These are phyloP conservation scores for Leccinum subtestaceum DNA, from an alignment of 768 basidiomycete genomes.

Conservation along the genomic window DNA sequence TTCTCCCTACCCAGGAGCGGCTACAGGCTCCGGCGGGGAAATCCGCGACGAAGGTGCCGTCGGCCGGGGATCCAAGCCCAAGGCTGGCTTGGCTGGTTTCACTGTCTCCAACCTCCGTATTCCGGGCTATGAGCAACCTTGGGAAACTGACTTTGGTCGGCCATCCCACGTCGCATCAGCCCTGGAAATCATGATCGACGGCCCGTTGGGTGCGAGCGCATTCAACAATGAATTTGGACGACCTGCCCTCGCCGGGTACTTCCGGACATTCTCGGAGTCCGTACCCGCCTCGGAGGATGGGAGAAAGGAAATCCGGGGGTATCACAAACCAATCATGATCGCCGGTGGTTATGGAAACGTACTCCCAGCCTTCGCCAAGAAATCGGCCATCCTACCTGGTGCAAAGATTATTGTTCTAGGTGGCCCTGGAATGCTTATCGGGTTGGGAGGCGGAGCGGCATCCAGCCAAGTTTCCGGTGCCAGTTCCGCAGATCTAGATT, in stretches of 20 bases:
- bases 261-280: constrained; percentile 88
- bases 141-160: constrained; percentile 93
- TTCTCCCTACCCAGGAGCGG: constrained; percentile 97
- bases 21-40: constrained; percentile 97
- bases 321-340: constrained; percentile 99
- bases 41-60: constrained; percentile 98
- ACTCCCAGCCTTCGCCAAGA: constrained; percentile 76
- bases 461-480: constrained; percentile 91
- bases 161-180: constrained; percentile 91
- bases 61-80: constrained; percentile 92
- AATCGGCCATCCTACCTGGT: constrained; percentile 71
- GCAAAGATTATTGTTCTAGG: constrained; percentile 91
- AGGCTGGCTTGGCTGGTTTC: constrained; percentile 91
- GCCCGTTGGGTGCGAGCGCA: constrained; percentile 88
- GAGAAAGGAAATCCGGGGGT: constrained; percentile 73
- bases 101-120: constrained; percentile 93
- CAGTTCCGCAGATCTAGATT: constrained; percentile 90
- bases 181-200: constrained; percentile 96
- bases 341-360: constrained; percentile 97
- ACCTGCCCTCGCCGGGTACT: constrained; percentile 89
- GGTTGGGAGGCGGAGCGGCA: constrained; percentile 94
- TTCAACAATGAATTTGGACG: constrained; percentile 99
- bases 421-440: constrained; percentile 95
- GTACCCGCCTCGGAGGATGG: constrained; percentile 54
- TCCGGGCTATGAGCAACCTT: constrained; percentile 87